These are phyloP conservation scores for Dysphania ambrosioides DNA, from an alignment of 148 eudicot genomes.

Conservation along the genomic window DNA sequence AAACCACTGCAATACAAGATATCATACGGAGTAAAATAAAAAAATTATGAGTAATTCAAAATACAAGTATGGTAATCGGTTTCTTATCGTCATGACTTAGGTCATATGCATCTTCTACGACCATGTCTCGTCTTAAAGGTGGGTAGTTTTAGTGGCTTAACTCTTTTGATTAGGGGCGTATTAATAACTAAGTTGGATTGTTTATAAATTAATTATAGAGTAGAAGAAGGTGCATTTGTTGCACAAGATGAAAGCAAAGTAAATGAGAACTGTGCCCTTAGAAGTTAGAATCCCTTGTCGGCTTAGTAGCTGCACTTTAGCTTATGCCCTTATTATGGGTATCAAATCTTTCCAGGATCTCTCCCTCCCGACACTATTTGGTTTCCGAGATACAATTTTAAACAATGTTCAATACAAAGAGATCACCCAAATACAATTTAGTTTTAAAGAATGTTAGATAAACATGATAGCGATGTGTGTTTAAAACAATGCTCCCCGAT, in stretches of 20 bases:
- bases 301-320: conserved; percentile 16
- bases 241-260: conserved; percentile 13
- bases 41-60: too few relatives aligned
- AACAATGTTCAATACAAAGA: too few relatives aligned
- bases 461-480: too few relatives aligned
- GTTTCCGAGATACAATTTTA: too few relatives aligned
- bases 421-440: too few relatives aligned
- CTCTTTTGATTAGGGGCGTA: not conserved
- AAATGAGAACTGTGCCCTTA: conserved; percentile 27
- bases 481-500: too few relatives aligned
- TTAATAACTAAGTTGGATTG: not conserved
- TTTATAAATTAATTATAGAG: too few relatives aligned
- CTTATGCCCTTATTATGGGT: conserved; percentile 16
- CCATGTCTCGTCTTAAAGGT: too few relatives aligned
- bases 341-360: conserved; percentile 27
- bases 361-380: not conserved
- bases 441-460: too few relatives aligned
- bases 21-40: not conserved
- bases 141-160: conserved; percentile 13
- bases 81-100: conserved; percentile 13
- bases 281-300: conserved; percentile 20
- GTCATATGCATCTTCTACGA: conserved; percentile 1
- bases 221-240: not conserved
- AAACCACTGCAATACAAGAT: not conserved
- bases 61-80: too few relatives aligned